phyloP scores from a whole-genome alignment of 78 protist species.

The Dictyostelium discoideum region dicty_2.7 NC_007089.4:2549501-2550000 shows the following conservation, averaged over 20 bases:
- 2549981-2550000: background rate
- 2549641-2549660: constrained; percentile 99
- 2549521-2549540: constrained; percentile 96
- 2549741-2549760: constrained; percentile 97
- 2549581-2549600: constrained; percentile 87
- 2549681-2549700: constrained; percentile 86
- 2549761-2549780: constrained; percentile 98
- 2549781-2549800: constrained; percentile 94
- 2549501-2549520: constrained; percentile 68
- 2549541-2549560: constrained; percentile 99
- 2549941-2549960: background rate
- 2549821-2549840: constrained; percentile 78
- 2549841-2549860: constrained; percentile 80
- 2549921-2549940: background rate
- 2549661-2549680: constrained; percentile 95
- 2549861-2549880: constrained; percentile 4
- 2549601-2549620: constrained; percentile 78
- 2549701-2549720: constrained; percentile 93
- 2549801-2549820: constrained; percentile 82
- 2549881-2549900: background rate
- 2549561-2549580: constrained; percentile 89
- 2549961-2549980: background rate
- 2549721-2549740: constrained; percentile 87
- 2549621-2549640: constrained; percentile 97
- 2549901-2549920: background rate